These are phyloP conservation scores for Seiridium cupressi DNA, from an alignment of 2,329 filamentous ascomycete genomes.

Conservation along the genomic window DNA sequence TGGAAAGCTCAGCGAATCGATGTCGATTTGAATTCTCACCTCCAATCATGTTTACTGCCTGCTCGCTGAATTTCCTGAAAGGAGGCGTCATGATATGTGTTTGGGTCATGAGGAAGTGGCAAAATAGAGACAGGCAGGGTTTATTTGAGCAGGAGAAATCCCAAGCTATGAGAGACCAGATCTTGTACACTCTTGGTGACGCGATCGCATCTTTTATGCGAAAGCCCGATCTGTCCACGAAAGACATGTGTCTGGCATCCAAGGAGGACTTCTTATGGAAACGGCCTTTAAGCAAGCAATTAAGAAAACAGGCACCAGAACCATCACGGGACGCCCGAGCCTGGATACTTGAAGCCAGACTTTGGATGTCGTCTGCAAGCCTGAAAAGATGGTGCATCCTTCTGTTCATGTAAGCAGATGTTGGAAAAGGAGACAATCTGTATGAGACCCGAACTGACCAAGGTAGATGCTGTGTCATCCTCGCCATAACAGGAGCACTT, in stretches of 20 bases:
- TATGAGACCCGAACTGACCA: background rate
- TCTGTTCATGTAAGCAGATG: slow-evolving; percentile 2
- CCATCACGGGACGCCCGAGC: slow-evolving; percentile 5
- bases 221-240: slow-evolving; percentile 19
- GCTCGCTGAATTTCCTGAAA: slow-evolving; percentile 20
- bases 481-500: slow-evolving; percentile 10
- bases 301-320: slow-evolving; percentile 4
- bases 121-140: slow-evolving; percentile 2
- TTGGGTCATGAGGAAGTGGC: slow-evolving; percentile 13
- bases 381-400: slow-evolving; percentile 11
- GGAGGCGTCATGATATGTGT: slow-evolving; percentile 15
- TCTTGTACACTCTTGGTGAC: slow-evolving; percentile 25
- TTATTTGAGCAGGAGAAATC: background rate
- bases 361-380: slow-evolving; percentile 12
- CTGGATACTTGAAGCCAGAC: slow-evolving; percentile 5
- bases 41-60: slow-evolving; percentile 16
- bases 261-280: slow-evolving; percentile 13
- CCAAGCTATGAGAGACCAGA: background rate
- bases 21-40: slow-evolving; percentile 24
- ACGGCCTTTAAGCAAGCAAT: slow-evolving; percentile 3
- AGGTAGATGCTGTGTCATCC: slow-evolving; percentile 9
- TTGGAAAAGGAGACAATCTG: background rate
- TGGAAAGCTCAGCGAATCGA: background rate
- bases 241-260: slow-evolving; percentile 21
- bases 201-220: slow-evolving; percentile 25